Evolutionary conservation across 805 yeast genomes (phyloP), one percentile per base, ranked within the genome.

Genomic region (Hanseniaspora mollemarum): DNA sequence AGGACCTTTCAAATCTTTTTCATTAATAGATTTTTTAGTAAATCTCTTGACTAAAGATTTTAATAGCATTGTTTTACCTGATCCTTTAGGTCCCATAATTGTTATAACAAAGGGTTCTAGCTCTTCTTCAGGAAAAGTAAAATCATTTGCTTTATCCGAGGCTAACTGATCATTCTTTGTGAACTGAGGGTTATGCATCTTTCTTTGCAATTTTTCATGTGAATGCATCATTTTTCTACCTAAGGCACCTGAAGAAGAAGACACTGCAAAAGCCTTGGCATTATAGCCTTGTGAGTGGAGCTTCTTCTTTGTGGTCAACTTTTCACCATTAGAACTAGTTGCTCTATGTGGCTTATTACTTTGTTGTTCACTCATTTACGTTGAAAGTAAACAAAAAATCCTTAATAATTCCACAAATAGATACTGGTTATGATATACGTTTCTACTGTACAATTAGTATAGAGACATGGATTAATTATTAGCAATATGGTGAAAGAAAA

Each of bases 51-150:
- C 87, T 51, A 92, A 70, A 6, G 96, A 87, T 63, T 87, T 82
- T 60, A 92, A 86, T 60, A 92, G 71, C 0, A 97, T 90, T 15
- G 96, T 79, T 63, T 92, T 92, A 56, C 99, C 99, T 0, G 97
- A 92, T 15, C 99, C 99, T 9, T 95, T 95, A 12, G 99, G 99
- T 0, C 99, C 99, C 12, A 92, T 96, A 7, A 92, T 95, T 0
- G 96, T 96, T 22, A 92, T 87, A 52, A 92, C 80, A 21, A 92
- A 82, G 38, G 99, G 99, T 19, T 96, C 96, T 3, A 97, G 96
- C 58, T 86, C 94, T 61, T 90, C 96, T 52, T 90, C 97, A 0
- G 97, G 96, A 48, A 48, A 48, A 24, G 39, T 48, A 28, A 48
- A 48, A 9, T 48, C 51, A 32, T 48, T 48, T 15, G 36, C 51